phyloP scores from a whole-genome alignment of 257 asterid genomes.

The Solanum dulcamara region DNA sequence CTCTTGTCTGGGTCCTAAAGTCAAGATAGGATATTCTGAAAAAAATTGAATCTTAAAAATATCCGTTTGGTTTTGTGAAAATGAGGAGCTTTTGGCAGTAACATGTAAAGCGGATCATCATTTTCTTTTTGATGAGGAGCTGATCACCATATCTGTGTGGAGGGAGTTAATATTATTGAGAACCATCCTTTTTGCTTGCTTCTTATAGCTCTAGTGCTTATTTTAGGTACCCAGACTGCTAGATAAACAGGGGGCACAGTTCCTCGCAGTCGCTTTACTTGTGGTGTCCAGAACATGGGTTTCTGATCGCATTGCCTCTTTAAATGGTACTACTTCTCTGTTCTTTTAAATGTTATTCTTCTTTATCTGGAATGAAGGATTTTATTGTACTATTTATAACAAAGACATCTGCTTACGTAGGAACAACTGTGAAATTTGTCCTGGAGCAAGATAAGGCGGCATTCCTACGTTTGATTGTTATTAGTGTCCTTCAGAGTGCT shows the following conservation, averaged over 20 bases:
- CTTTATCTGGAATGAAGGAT: slow-evolving; percentile 4
- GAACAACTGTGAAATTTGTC: slow-evolving; percentile 92
- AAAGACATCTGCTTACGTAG: slow-evolving; percentile 30
- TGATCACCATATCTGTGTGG: not conserved
- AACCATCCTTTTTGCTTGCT: not conserved
- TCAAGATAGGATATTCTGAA: not conserved
- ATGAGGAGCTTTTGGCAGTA: not conserved
- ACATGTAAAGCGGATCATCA: not conserved
- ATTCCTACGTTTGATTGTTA: slow-evolving; percentile 72
- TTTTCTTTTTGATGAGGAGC: not conserved
- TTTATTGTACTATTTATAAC: not conserved
- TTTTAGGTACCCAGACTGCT: slow-evolving; percentile 81
- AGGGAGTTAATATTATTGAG: not conserved
- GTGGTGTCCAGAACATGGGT: slow-evolving; percentile 93
- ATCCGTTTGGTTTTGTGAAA: not conserved
- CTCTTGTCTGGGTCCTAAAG: not conserved
- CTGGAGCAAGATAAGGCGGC: slow-evolving; percentile 92
- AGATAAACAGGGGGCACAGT: slow-evolving; percentile 95
- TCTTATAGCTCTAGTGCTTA: slow-evolving; percentile 7
- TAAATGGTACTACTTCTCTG: slow-evolving; percentile 51
- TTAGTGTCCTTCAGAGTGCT: slow-evolving; percentile 96
- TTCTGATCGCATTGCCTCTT: slow-evolving; percentile 95
- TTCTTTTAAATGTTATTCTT: slow-evolving; percentile 5
- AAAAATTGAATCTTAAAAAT: not conserved
- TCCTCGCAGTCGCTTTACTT: slow-evolving; percentile 84